Conservation (phyloP, 176 grass and related monocot genomes). For the Ensete ventricosum region DNA sequence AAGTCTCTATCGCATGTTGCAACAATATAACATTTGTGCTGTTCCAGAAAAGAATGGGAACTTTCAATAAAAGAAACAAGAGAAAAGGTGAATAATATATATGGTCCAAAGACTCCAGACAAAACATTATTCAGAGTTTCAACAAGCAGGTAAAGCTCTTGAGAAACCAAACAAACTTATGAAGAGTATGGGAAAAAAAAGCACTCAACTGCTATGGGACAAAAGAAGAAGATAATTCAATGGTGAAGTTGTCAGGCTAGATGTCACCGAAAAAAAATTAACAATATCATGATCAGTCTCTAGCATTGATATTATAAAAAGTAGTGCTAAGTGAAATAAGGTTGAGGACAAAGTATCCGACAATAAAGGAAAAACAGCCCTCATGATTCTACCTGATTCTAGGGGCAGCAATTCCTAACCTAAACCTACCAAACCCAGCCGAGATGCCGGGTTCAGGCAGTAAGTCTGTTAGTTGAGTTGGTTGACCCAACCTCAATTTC, state of each 20-base stretch:
- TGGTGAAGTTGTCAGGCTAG: not conserved
- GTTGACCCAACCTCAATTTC: not conserved
- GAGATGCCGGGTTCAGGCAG: not conserved
- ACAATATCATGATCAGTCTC: too few relatives aligned
- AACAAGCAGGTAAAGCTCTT: not conserved
- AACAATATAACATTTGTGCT: conserved; percentile 91
- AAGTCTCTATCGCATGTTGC: conserved; percentile 84
- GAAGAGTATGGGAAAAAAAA: too few relatives aligned
- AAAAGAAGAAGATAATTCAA: not conserved
- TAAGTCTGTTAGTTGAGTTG: not conserved
- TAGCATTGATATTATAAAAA: too few relatives aligned
- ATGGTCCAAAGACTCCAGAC: not conserved
- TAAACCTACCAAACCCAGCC: not conserved
- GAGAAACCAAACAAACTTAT: not conserved
- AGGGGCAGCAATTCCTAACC: not conserved
- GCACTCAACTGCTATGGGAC: not conserved
- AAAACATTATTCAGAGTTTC: not conserved
- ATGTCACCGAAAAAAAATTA: not conserved
- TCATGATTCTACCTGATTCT: not conserved
- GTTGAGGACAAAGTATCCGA: not conserved
- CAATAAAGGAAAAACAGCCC: not conserved
- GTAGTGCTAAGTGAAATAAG: too few relatives aligned
- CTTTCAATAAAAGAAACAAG: conserved; percentile 9
- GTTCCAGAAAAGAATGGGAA: conserved; percentile 18
- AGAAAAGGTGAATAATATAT: conserved; percentile 1